Base-by-base conservation (phyloP, 345 rosid genomes). In the Aquilaria yunnanensis region DNA sequence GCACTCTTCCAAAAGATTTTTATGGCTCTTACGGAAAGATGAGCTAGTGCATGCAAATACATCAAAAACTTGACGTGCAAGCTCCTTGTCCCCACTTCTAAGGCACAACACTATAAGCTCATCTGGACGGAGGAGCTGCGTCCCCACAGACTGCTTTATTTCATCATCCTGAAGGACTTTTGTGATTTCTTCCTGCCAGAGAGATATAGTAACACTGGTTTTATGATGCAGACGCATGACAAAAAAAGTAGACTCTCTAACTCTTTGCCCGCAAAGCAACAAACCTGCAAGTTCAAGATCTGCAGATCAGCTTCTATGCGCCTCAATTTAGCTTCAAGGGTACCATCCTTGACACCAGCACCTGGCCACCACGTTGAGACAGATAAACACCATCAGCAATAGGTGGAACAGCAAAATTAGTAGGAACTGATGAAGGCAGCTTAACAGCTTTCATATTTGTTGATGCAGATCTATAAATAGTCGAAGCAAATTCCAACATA, bases 41-140 rank as follows among this genome's bases (percentile, higher is more conserved):
- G 77, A 77, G 79, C 97, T 86, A 12, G 93, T 86, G 85, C 93
- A 88, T 67, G 96, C 89, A 75, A 94, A 94, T 64, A 87, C 87
- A 59, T 91, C 96, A 32, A 94, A 94, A 50, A 85, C 85, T 32
- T 61, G 83, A 80, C 76, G 59, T 13, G 85, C 77, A 57, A 84
- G 83, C 72, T 77, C 85, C 14, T 67, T 77, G n/a, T 70, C 78
- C 41, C 72, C 79, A 30, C 81, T 72, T 63, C 69, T 53, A 7
- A 94, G 84, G 78, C 97, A 94, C 47, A 80, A 72, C 56, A 79
- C 79, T 47, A 88, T 71, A 62, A 94, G 91, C 73, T 85, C 91
- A 60, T 87, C 92, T 2, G 97, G 96, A 32, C 72, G 81, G 32
- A 83, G 73, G 33, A 91, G 88, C 51, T 62, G 68, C 57, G 67